Conservation (phyloP, 73 alveolate genomes). For the Paramecium octaurelia region DNA sequence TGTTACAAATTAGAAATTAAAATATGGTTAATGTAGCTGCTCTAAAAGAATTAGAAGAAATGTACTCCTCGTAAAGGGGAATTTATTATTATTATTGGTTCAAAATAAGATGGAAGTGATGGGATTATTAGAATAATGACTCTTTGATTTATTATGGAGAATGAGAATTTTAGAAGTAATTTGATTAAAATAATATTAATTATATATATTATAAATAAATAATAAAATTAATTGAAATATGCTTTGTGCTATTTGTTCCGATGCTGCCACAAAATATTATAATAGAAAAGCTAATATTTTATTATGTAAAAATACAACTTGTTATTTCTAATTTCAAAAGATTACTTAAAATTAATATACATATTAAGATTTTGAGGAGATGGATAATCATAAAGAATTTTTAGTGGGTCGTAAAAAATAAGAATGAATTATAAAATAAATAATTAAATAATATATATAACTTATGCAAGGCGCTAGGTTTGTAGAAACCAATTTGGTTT, state of each 20-base stretch:
- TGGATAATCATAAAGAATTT: neutral
- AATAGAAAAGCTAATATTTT: neutral
- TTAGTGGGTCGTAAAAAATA: neutral
- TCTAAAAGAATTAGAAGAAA: too few relatives aligned
- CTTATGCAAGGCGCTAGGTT: conserved; percentile 34
- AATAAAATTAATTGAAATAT: neutral
- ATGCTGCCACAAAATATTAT: neutral
- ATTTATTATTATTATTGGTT: too few relatives aligned
- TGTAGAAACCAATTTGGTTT: conserved; percentile 29
- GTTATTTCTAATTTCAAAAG: neutral
- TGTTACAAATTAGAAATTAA: too few relatives aligned
- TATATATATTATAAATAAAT: conserved; percentile 88
- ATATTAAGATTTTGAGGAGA: neutral
- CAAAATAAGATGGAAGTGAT: too few relatives aligned
- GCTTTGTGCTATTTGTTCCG: neutral
- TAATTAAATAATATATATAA: neutral
- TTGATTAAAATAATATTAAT: conserved; percentile 96
- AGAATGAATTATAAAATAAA: neutral
- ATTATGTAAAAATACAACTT: neutral
- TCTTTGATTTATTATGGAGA: neutral
- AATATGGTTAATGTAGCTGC: too few relatives aligned
- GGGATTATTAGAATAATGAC: neutral
- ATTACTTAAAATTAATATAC: neutral
- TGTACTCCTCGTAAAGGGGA: too few relatives aligned
- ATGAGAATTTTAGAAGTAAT: conserved; percentile 58